Evolutionary conservation across 140 eudicot genomes (phyloP).

Genomic region (Senecio squalidus): DNA sequence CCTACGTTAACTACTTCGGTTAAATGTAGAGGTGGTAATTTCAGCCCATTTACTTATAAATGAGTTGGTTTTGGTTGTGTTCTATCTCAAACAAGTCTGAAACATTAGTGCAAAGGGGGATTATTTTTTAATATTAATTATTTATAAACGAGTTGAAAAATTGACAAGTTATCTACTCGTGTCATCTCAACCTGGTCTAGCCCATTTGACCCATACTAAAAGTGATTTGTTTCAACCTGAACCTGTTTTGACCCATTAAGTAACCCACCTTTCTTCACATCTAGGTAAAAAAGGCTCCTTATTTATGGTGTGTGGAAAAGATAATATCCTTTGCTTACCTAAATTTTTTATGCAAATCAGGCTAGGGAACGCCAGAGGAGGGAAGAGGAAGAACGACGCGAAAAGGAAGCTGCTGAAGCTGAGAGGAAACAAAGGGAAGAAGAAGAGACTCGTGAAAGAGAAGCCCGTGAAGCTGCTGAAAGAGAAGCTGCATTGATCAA

Average conservation of each 20-base stretch:
- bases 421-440: constrained; percentile 78
- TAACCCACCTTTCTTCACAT: neutral
- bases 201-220: neutral
- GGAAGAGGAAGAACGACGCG: constrained; percentile 79
- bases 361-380: constrained; percentile 81
- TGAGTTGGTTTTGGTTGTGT: neutral
- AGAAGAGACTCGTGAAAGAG: constrained; percentile 86
- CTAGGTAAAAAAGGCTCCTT: neutral
- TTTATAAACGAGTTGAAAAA: too few relatives aligned
- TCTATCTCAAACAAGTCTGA: neutral
- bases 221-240: too few relatives aligned
- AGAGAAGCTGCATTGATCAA: constrained; percentile 75
- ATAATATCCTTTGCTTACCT: neutral
- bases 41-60: neutral
- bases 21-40: neutral
- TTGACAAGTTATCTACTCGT: neutral
- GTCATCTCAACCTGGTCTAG: neutral
- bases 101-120: neutral
- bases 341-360: constrained; percentile 34
- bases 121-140: too few relatives aligned
- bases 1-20: too few relatives aligned
- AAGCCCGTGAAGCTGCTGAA: constrained; percentile 84
- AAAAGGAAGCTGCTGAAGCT: constrained; percentile 90
- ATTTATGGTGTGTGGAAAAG: neutral
- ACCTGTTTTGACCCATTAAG: neutral